These are phyloP conservation scores for Diaporthe vexans DNA, from an alignment of 2,329 filamentous ascomycete species.

Conservation along the genomic window DNA sequence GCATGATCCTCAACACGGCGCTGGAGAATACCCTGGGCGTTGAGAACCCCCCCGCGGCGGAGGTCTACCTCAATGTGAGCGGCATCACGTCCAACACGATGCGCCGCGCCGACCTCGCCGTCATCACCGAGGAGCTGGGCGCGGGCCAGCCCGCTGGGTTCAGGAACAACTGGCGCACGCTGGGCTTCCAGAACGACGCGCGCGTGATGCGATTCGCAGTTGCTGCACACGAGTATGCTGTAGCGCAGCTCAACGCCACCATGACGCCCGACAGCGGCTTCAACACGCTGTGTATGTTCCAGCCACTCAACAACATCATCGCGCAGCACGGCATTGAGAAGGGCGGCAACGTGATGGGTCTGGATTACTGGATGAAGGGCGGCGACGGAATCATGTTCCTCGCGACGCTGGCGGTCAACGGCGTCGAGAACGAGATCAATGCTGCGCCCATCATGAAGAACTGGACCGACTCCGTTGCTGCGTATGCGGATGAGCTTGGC, in stretches of 20 bases:
- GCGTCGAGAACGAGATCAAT: slow-evolving; percentile 51
- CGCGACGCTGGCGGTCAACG: slow-evolving; percentile 49
- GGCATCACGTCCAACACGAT: slow-evolving; percentile 45
- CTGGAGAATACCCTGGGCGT: slow-evolving; percentile 50
- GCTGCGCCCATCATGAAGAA: slow-evolving; percentile 53
- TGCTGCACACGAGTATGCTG: slow-evolving; percentile 39
- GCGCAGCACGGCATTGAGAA: slow-evolving; percentile 49
- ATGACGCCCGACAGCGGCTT: slow-evolving; percentile 44
- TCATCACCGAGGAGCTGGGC: slow-evolving; percentile 50
- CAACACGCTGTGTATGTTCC: slow-evolving; percentile 51
- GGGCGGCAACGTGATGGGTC: slow-evolving; percentile 52
- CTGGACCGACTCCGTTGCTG: slow-evolving; percentile 51
- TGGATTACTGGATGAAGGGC: slow-evolving; percentile 48
- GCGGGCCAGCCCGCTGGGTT: slow-evolving; percentile 42
- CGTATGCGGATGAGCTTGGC: slow-evolving; percentile 46
- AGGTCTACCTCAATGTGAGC: slow-evolving; percentile 56
- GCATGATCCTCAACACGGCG: slow-evolving; percentile 50
- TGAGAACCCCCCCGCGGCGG: slow-evolving; percentile 49
- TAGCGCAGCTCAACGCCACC: slow-evolving; percentile 47
- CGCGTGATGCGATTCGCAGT: slow-evolving; percentile 27
- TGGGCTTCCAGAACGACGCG: slow-evolving; percentile 1
- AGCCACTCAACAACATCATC: slow-evolving; percentile 52
- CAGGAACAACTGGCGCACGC: slow-evolving; percentile 36
- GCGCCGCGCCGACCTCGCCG: slow-evolving; percentile 43
- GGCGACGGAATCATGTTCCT: slow-evolving; percentile 52